Percentiles rank a stretch among this genome's conserved stretches.
phyloP scores from a whole-genome alignment of 768 basidiomycete genomes.

The Mycena epipterygia region DNA sequence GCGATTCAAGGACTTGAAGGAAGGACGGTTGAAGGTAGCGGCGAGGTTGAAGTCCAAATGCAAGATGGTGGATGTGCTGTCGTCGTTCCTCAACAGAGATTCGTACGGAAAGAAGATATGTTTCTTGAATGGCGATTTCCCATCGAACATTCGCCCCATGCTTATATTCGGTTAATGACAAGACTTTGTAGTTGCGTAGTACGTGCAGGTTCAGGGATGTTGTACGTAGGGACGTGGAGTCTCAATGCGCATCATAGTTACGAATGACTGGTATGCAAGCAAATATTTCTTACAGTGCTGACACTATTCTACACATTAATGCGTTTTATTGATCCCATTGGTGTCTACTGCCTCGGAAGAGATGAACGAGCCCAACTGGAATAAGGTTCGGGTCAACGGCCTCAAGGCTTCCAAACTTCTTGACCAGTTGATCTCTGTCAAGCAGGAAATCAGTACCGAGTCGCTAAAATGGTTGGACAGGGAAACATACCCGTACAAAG shows the following conservation, averaged over 20 bases:
- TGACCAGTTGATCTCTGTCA: conserved; percentile 32
- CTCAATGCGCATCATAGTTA: conserved; percentile 7
- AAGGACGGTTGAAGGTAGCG: conserved; percentile 45
- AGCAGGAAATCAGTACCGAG: not conserved
- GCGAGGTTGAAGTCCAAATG: conserved; percentile 34
- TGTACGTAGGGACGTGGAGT: conserved; percentile 14
- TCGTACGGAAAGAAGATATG: conserved; percentile 25
- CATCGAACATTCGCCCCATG: conserved; percentile 25
- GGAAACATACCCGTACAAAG: conserved; percentile 31
- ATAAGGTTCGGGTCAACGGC: conserved; percentile 40
- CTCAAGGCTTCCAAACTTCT: conserved; percentile 37
- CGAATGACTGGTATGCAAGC: not conserved
- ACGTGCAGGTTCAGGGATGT: conserved; percentile 8
- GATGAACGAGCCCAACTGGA: too few relatives aligned
- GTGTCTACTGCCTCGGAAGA: conserved; percentile 25
- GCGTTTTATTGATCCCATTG: conserved; percentile 34
- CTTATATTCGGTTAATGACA: conserved; percentile 18
- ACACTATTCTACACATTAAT: not conserved
- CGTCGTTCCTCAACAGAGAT: conserved; percentile 27
- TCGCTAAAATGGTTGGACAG: not conserved
- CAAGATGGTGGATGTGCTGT: conserved; percentile 28
- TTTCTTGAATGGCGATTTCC: conserved; percentile 31
- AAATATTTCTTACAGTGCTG: not conserved
- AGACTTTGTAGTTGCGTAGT: conserved; percentile 10
- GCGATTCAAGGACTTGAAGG: conserved; percentile 39